Base-by-base conservation (phyloP, 495 filamentous ascomycete genomes). In the Aspergillus sparsus region DNA sequence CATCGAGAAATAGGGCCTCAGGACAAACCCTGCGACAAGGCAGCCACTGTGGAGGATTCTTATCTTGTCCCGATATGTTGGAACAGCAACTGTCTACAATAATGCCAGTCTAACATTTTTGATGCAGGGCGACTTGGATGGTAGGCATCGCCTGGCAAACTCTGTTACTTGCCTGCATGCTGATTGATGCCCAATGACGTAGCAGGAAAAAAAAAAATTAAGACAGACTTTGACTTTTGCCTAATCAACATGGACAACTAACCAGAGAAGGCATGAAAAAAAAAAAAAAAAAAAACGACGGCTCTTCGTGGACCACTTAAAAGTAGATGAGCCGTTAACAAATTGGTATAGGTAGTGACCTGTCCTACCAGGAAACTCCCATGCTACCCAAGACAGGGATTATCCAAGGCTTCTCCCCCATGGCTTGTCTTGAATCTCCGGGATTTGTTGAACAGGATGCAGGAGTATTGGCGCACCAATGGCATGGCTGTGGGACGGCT, bases 131-230 rank as follows among this genome's bases (percentile, higher is more conserved):
- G 45, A 52, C 36, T 16, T 35, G 9, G 21, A 52, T 54, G 44
- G 50, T 36, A 36, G 46, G 60, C 18, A 58, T 47, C 18, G 53
- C 54, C 60, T 58, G 51, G 42, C 35, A 39, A 64, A 52, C 56
- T 33, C 60, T 62, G 53, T 62, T 41, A 46, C 45, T 55, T 59
- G 35, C 34, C 27, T 61, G 18, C 36, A 36, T 35, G 27, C 51
- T 32, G 53, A 46, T 68, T 65, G 59, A 53, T 68, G 66, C 66
- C 66, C 62, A 63, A 68, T 65, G 62, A 65, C 57, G 66, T 63
- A 68, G 59, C 60, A 31, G 21, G 58, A 59, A 49, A 63, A 50
- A 59, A 54, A 59, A 49, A 63, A 50, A 59, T 49, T 27, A 12
- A 42, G 15, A 53, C 36, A 7, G 16, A 11, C 32, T 45, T 53